Evolutionary conservation across 2,329 filamentous ascomycete genomes (phyloP).

Genomic region (Trichophyton rubrum): DNA sequence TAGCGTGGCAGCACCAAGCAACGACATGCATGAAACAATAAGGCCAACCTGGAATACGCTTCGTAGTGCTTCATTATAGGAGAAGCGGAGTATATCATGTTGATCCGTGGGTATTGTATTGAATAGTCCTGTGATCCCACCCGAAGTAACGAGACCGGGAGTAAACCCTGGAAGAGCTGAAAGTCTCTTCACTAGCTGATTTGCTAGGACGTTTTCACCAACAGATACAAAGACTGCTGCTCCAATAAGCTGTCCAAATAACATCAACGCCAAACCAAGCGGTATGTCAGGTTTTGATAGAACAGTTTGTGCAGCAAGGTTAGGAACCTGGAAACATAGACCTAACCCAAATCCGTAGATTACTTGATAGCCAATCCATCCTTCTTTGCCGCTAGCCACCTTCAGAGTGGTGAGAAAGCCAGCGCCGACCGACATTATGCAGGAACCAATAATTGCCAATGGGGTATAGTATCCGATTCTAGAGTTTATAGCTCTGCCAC

Average conservation of each 20-base stretch:
- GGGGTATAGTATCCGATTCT: conserved; percentile 16
- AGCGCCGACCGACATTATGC: conserved; percentile 17
- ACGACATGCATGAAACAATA: conserved; percentile 2
- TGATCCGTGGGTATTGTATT: not conserved
- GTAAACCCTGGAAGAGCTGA: not conserved
- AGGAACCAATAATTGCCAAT: conserved; percentile 12
- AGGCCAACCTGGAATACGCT: conserved; percentile 17
- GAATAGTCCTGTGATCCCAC: not conserved
- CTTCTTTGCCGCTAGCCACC: conserved; percentile 11
- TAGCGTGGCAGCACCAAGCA: not conserved
- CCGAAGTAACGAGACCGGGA: not conserved
- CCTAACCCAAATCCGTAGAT: conserved; percentile 17
- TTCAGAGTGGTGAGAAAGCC: conserved; percentile 20
- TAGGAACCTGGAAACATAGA: conserved; percentile 13
- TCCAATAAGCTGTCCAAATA: conserved; percentile 28
- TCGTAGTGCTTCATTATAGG: conserved; percentile 28
- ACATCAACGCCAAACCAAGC: conserved; percentile 23
- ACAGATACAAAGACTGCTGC: conserved; percentile 29
- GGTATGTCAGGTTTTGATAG: not conserved
- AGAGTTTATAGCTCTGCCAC: conserved; percentile 3
- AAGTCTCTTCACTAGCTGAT: conserved; percentile 16
- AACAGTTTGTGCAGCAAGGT: conserved; percentile 8
- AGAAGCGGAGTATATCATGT: conserved; percentile 20
- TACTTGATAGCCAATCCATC: conserved; percentile 19
- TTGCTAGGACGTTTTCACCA: conserved; percentile 30